These are phyloP conservation scores for Selaginella moellendorffii DNA, from an alignment of 75 land plant species.

Conservation along the genomic window DNA sequence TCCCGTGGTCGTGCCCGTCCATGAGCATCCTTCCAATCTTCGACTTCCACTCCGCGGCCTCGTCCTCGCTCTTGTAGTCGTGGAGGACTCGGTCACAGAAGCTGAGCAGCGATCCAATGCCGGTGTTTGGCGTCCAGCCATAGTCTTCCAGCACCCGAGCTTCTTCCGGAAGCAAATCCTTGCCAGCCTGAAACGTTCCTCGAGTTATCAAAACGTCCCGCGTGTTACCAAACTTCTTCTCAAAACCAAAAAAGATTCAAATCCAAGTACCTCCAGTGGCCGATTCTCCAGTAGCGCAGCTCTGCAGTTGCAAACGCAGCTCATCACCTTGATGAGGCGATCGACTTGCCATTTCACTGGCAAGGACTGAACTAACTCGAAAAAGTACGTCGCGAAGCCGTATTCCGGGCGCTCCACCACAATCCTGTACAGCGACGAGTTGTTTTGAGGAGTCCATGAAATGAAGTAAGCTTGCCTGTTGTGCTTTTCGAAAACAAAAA, in stretches of 20 bases:
- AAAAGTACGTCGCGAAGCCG: slow-evolving; percentile 89
- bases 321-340: slow-evolving; percentile 61
- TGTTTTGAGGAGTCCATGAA: not conserved
- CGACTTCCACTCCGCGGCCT: not conserved
- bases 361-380: slow-evolving; percentile 52
- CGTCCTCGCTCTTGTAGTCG: slow-evolving; percentile 42
- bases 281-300: slow-evolving; percentile 59
- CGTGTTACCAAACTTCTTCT: no score
- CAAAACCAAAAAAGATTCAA: no score
- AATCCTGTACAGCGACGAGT: slow-evolving; percentile 26
- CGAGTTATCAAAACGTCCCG: not conserved
- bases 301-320: slow-evolving; percentile 45
- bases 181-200: slow-evolving; percentile 43
- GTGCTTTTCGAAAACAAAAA: slow-evolving; percentile 76
- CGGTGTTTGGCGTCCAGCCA: slow-evolving; percentile 71
- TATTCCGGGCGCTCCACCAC: slow-evolving; percentile 92
- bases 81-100: slow-evolving; percentile 71
- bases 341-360: slow-evolving; percentile 72
- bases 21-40: not conserved
- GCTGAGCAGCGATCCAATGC: slow-evolving; percentile 74
- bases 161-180: slow-evolving; percentile 55
- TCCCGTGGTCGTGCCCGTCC: not conserved
- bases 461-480: slow-evolving; percentile 35
- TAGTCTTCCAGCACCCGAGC: slow-evolving; percentile 46
- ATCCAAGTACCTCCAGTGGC: slow-evolving; percentile 47